phyloP scores from a whole-genome alignment of 768 basidiomycete genomes.

The Neoboletus brunneissimus region DNA sequence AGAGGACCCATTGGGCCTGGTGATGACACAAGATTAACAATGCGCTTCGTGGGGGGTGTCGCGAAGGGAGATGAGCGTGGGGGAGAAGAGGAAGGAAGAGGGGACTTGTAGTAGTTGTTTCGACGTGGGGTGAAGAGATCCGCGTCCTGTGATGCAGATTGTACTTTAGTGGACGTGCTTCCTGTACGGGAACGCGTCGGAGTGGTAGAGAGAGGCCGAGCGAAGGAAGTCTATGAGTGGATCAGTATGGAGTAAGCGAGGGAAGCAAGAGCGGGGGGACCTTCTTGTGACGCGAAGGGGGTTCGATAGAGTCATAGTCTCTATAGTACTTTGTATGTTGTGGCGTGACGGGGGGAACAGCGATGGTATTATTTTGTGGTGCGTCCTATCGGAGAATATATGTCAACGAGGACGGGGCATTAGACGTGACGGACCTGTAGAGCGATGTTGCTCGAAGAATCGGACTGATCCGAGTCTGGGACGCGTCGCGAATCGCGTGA shows the following conservation, averaged over 20 bases:
- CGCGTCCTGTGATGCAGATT: conserved; percentile 34
- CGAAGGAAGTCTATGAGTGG: conserved; percentile 19
- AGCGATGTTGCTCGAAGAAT: conserved; percentile 27
- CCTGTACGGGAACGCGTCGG: conserved; percentile 35
- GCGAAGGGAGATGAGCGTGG: conserved; percentile 57
- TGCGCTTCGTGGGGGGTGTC: conserved; percentile 54
- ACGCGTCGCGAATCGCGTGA: conserved; percentile 54
- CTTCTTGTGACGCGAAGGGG: conserved; percentile 32
- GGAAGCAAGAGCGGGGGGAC: conserved; percentile 7
- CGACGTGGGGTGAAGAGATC: conserved; percentile 52
- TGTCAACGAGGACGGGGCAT: conserved; percentile 17
- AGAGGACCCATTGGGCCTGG: conserved; percentile 72
- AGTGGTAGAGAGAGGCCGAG: conserved; percentile 46
- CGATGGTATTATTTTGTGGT: conserved; percentile 27
- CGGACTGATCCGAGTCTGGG: conserved; percentile 31
- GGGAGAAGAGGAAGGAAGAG: conserved; percentile 61
- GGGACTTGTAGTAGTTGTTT: conserved; percentile 42
- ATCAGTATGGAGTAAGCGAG: conserved; percentile 1
- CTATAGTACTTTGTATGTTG: conserved; percentile 61
- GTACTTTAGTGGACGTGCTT: conserved; percentile 30
- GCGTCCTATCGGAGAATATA: conserved; percentile 23
- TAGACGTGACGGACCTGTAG: conserved; percentile 40
- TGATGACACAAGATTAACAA: conserved; percentile 79
- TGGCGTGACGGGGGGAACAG: conserved; percentile 50
- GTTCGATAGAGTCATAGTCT: conserved; percentile 34